phyloP scores from a whole-genome alignment of 148 eudicot species.

The Salicornia ramosissima region DNA sequence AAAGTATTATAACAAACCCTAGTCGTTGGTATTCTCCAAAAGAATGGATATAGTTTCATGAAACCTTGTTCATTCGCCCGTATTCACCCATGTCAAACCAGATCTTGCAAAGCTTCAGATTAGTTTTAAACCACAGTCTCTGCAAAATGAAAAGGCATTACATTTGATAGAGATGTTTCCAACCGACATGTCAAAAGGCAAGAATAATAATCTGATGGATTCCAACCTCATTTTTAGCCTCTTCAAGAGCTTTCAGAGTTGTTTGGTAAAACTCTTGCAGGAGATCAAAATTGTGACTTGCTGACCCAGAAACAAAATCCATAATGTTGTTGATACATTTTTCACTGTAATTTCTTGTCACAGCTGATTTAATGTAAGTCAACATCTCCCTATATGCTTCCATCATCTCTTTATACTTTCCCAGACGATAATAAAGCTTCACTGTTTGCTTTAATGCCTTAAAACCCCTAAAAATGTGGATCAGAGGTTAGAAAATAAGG shows the following conservation, averaged over 20 bases:
- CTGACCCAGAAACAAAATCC: constrained; percentile 99
- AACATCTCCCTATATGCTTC: constrained; percentile 94
- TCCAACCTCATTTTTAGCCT: constrained; percentile 97
- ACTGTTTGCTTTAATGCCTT: constrained; percentile 97
- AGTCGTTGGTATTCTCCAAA: not conserved
- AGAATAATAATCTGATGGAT: not conserved
- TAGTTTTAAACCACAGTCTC: constrained; percentile 99
- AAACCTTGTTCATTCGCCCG: constrained; percentile 97
- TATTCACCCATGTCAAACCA: constrained; percentile 99
- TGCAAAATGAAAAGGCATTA: constrained; percentile 32
- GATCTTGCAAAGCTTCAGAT: constrained; percentile 95
- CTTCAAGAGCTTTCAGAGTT: constrained; percentile 92
- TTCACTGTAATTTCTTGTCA: constrained; percentile 94
- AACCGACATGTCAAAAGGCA: not conserved
- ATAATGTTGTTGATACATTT: constrained; percentile 95
- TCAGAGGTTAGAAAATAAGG: not conserved
- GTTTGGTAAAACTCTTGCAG: constrained; percentile 93
- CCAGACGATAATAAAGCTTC: constrained; percentile 85
- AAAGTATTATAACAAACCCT: not conserved
- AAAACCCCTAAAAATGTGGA: constrained; percentile 68
- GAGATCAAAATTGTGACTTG: constrained; percentile 86
- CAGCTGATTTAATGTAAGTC: constrained; percentile 92
- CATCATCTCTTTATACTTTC: constrained; percentile 94
- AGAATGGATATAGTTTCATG: not conserved
- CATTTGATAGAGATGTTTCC: constrained; percentile 3